Conservation (phyloP, 257 asterid species). For the Ballota nigra region DNA sequence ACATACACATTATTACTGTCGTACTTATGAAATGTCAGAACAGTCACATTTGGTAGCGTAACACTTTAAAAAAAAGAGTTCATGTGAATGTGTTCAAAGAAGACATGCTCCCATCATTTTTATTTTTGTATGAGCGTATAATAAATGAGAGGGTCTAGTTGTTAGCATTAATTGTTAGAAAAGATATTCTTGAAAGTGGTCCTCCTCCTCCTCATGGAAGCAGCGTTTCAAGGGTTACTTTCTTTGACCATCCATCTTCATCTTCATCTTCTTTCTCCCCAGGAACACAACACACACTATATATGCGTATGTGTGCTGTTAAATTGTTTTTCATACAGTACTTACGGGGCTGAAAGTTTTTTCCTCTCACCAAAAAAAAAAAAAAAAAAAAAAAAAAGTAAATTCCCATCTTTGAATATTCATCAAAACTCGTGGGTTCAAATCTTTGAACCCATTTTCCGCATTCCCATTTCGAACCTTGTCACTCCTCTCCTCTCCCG, state of each 20-base stretch:
- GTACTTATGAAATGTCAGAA: no score
- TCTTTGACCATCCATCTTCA: constrained; percentile 53
- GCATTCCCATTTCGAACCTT: constrained; percentile 31
- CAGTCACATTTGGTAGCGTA: no score
- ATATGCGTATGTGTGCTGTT: background rate
- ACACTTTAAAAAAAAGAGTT: no score
- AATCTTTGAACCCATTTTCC: constrained; percentile 36
- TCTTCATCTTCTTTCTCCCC: background rate
- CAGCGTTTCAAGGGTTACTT: constrained; percentile 41
- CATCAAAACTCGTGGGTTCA: constrained; percentile 42
- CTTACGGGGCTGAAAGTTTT: background rate
- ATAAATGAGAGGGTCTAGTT: background rate
- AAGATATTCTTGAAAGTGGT: background rate
- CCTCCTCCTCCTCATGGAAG: background rate
- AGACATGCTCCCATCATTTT: no score
- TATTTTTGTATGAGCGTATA: no score
- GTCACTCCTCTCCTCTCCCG: constrained; percentile 24
- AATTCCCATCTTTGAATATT: constrained; percentile 46
- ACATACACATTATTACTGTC: no score
- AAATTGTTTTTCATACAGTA: constrained; percentile 2
- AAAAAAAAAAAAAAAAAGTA: no score
- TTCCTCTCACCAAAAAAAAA: no score
- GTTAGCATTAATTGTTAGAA: background rate
- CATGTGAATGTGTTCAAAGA: no score
- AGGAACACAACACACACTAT: constrained; percentile 1